Base-by-base conservation (phyloP, 2,329 filamentous ascomycete species). In the Ceratocystis diversiconidia region DNA sequence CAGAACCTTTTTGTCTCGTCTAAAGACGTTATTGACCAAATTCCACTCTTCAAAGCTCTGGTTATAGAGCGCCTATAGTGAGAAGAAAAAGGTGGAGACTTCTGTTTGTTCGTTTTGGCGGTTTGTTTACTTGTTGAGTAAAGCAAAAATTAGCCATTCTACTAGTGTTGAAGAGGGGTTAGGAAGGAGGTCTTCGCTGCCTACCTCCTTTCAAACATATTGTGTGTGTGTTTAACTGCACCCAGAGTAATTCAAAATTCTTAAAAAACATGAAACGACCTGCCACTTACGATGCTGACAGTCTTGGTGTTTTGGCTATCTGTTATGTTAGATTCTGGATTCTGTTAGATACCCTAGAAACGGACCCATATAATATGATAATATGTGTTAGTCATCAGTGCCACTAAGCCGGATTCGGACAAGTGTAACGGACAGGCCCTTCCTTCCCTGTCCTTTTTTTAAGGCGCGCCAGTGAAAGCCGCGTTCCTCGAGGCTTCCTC, bases 371-470 rank as follows among this genome's bases (percentile, higher is more conserved):
- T 10, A n/a, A 50, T 17, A 8, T 19, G 25, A 19, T 22, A 50
- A n/a, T 32, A 0, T n/a, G 41, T 7, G 19, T 62, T 62, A 62
- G 61, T 62, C 32, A 62, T 25, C 19, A n/a, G 1, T 5, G 0
- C 22, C 41, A 32, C 61, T 62, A 62, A 28, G 4, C 62, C 63
- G 44, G 46, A 52, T 67, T 67, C 43, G 63, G 62, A 43, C n/a
- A 62, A 57, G 65, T 52, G 25, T 15, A 30, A 7, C 22, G 28
- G 52, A 4, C 52, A 57, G 28, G 19, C 52, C 52, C 28, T 57
- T 57, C 22, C 52, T 57, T 30, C 48, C 48, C 30, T 57, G 46
- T 46, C 32, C 55, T 63, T 61, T 55, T 55, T 44, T 32, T 15
- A 62, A 62, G 25, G 17, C 61, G 61, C 61, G 61, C 61, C 44